phyloP scores from a whole-genome alignment of 1,139 yeast species.

The Chernovozyma sophiae-reginae region DNA sequence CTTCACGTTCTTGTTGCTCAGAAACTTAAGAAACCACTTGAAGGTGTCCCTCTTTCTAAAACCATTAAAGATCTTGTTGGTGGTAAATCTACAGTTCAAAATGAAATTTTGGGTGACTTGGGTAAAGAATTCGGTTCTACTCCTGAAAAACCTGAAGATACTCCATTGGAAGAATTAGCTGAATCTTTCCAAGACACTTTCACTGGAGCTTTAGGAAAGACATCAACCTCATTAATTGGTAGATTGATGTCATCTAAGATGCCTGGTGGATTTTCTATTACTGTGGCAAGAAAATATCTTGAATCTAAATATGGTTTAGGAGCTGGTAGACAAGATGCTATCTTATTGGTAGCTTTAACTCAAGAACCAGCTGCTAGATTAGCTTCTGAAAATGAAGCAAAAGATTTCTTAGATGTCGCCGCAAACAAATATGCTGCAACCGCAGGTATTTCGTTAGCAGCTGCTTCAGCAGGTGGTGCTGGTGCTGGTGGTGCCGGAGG shows the following conservation, averaged over 20 bases:
- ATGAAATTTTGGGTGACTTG: conserved; percentile 95
- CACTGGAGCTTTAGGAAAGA: conserved; percentile 87
- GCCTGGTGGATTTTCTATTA: conserved; percentile 98
- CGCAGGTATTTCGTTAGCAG: conserved; percentile 72
- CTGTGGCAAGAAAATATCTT: conserved; percentile 86
- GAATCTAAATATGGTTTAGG: conserved; percentile 90
- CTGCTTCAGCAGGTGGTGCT: conserved; percentile 55
- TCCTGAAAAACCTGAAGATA: conserved; percentile 98
- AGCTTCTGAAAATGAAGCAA: conserved; percentile 83
- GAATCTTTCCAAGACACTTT: conserved; percentile 91
- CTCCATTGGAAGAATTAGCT: conserved; percentile 92
- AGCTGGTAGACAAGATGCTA: conserved; percentile 90
- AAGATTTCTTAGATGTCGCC: conserved; percentile 74
- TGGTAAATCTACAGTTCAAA: conserved; percentile 97
- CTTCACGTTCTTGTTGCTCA: conserved; percentile 92
- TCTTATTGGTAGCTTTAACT: conserved; percentile 75
- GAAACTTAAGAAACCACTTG: conserved; percentile 86
- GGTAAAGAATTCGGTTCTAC: conserved; percentile 97
- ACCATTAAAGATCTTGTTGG: conserved; percentile 96
- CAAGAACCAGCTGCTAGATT: conserved; percentile 90
- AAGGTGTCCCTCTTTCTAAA: conserved; percentile 80
- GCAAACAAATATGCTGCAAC: conserved; percentile 82
- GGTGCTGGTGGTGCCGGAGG: conserved; percentile 68
- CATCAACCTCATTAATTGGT: conserved; percentile 81
- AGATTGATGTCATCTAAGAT: conserved; percentile 93